Base-by-base conservation (phyloP, 139 green algal genomes). In the Pseudopediastrum boryanum region DNA sequence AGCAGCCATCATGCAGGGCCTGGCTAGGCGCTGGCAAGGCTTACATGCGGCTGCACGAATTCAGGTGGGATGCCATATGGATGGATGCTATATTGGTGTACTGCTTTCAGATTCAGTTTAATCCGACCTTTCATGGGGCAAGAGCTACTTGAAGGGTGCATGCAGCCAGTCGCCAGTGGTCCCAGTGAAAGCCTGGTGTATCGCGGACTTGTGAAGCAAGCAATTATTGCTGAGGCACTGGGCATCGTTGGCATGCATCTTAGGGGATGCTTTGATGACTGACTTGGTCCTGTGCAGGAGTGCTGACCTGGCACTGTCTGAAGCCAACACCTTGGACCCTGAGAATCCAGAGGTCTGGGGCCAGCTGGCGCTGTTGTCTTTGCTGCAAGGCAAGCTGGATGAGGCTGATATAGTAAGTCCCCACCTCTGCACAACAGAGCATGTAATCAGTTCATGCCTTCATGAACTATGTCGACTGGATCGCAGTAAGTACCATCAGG, bases 301-400 rank as follows among this genome's bases (percentile, higher is more conserved):
- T 25, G 64, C 61, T 64, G 74, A 81, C 61, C 42, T 72, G 29
- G 74, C 74, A 13, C 74, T 81, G 46, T 63, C 74, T 27, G 61
- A 65, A 36, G 74, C 74, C 19, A 74, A 61, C 61, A 23, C 56
- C 35, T 38, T 23, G 19, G 74, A 81, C 62, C 74, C 62, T 5
- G 46, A 72, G 61, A 62, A 81, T 29, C 74, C 74, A 10, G 44
- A 35, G 8, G 74, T 74, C 25, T 81, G 74, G 74, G 74, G 74
- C 33, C 33, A 52, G 44, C 46, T 81, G 61, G 62, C 74, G 23
- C 62, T 81, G 43, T 39, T 81, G 46, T 51, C n/a, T 12, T 48
- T 74, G 74, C 61, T 56, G 62, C 74, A 81, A 21, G 5, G 61
- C 23, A 25, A 29, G 19, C 16, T 29, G 61, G 33, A 48, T 29